These are phyloP conservation scores for Phyllosticta citrichinensis DNA, from an alignment of 2,329 filamentous ascomycete species.

Conservation along the genomic window DNA sequence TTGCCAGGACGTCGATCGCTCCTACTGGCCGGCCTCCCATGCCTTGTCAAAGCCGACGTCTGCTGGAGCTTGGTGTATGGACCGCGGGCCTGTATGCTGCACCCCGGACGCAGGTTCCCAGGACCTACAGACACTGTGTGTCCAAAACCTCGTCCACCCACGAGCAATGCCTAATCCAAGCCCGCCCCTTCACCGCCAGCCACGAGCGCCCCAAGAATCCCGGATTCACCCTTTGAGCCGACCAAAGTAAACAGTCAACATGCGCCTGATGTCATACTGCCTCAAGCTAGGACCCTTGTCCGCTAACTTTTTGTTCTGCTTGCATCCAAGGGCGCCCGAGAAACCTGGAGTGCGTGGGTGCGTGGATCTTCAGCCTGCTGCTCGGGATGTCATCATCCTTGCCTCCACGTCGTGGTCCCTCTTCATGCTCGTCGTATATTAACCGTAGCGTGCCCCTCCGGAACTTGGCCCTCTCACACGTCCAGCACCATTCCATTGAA, in stretches of 20 bases:
- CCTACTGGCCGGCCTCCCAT: not conserved
- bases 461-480: not conserved
- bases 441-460: not conserved
- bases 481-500: not conserved
- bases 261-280: constrained; percentile 6
- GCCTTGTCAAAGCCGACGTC: not conserved
- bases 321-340: not conserved
- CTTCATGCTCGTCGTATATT: not conserved
- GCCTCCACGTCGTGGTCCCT: not conserved
- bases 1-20: not conserved
- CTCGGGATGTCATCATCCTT: not conserved
- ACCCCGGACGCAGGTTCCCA: not conserved
- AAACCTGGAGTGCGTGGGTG: not conserved
- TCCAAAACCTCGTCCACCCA: not conserved
- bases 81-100: not conserved
- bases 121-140: not conserved
- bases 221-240: not conserved
- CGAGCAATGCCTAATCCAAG: not conserved
- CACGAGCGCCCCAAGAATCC: not conserved
- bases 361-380: not conserved
- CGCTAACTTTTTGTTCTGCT: not conserved
- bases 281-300: not conserved
- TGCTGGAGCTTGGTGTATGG: not conserved
- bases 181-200: not conserved
- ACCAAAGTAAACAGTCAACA: not conserved